Evolutionary conservation across 257 asterid genomes (phyloP).

Genomic region (Lavandula angustifolia): DNA sequence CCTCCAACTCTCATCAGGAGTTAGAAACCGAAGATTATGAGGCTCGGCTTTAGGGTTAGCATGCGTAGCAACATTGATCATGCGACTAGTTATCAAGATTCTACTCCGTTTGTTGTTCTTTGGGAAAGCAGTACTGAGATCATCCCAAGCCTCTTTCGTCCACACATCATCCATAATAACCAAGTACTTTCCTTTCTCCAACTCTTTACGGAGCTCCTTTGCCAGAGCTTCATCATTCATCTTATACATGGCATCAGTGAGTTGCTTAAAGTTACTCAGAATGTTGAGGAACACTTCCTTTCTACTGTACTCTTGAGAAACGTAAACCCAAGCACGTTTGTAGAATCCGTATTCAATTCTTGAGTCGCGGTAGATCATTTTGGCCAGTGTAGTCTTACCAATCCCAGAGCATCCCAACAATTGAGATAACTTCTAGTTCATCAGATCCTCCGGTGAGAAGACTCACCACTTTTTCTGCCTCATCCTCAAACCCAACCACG

Average conservation of each 20-base stretch:
- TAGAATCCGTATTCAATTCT: constrained; percentile 43
- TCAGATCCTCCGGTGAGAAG: constrained; percentile 40
- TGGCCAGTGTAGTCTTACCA: constrained; percentile 71
- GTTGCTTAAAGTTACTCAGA: constrained; percentile 30
- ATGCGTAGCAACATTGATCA: constrained; percentile 39
- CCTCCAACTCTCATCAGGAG: constrained; percentile 48
- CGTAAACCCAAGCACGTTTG: constrained; percentile 51
- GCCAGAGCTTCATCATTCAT: constrained; percentile 45
- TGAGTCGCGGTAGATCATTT: constrained; percentile 49
- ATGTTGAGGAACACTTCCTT: constrained; percentile 55
- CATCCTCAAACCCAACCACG: constrained; percentile 54
- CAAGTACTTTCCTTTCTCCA: constrained; percentile 47
- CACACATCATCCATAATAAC: constrained; percentile 66
- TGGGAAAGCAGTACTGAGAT: constrained; percentile 50
- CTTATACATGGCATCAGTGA: constrained; percentile 36
- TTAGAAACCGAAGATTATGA: constrained; percentile 40
- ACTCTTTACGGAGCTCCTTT: constrained; percentile 31
- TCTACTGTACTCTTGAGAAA: constrained; percentile 52
- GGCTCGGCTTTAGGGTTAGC: constrained; percentile 44
- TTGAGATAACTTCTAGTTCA: constrained; percentile 46
- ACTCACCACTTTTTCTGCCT: constrained; percentile 41
- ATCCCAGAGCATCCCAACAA: constrained; percentile 57
- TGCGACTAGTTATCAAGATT: constrained; percentile 51
- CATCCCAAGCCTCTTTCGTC: constrained; percentile 53
- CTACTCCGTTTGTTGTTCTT: constrained; percentile 46